Base-by-base conservation (phyloP, 2,329 filamentous ascomycete genomes). In the Colletotrichum somersetense region DNA sequence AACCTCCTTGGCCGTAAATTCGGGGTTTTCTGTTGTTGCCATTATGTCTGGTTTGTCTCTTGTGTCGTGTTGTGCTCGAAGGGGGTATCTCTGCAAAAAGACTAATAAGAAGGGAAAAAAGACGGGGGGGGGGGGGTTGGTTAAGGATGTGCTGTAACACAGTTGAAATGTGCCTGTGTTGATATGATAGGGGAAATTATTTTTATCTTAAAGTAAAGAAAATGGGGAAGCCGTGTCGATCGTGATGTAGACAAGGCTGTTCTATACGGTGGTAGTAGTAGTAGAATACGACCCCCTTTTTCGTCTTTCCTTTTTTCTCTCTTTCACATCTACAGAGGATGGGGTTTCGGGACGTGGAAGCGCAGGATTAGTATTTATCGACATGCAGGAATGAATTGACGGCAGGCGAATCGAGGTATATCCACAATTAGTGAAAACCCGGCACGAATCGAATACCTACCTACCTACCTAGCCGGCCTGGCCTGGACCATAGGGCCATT, bases 1-100 rank as follows among this genome's bases (percentile, higher is more conserved):
- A 38, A 91, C 81, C 57, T 87, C 81, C 68, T 81, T 82, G 40
- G 78, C 74, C 58, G 79, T 79, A 74, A 77, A 81, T 68, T 80
- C 77, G 35, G 63, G 66, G 35, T 68, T 73, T 69, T 77, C 73
- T 65, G 74, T 67, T 65, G 62, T 56, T 30, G 66, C 62, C 62
- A 71, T 71, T 46, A 42, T 73, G 46, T 33, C 40, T 53, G 18
- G 42, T 44, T 16, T 35, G 40, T 55, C 23, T 67, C 57, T 52
- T 52, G 20, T 55, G 14, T 42, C 8, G 44, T 18, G 26, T 52
- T 23, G 55, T n/a, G 33, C 10, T 55, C 26, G 50, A 38, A 12
- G 10, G 53, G 57, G 58, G 44, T 63, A 58, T 68, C 52, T 68
- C 35, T 46, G 44, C 42, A n/a, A 48, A 64, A 52, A 58, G 48